phyloP scores from a whole-genome alignment of 78 protist species.

The Planoprotostelium fungivorum region DNA sequence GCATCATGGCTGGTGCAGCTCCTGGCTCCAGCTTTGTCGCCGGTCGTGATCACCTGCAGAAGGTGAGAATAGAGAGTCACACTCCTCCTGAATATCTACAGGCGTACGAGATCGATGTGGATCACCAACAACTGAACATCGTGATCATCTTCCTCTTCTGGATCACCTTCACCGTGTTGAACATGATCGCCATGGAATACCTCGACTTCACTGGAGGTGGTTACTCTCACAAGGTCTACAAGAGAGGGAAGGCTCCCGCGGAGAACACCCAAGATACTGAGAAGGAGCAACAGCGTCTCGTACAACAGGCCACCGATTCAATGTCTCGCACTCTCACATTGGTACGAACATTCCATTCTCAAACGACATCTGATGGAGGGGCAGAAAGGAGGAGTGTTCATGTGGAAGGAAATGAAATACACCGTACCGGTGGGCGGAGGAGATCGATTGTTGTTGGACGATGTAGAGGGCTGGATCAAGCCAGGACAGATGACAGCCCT shows the following conservation, averaged over 20 bases:
- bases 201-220: constrained; percentile 52
- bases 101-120: constrained; percentile 1
- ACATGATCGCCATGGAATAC: constrained; percentile 24
- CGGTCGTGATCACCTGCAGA: constrained; percentile 15
- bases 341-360: neutral
- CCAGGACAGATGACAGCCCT: constrained; percentile 69
- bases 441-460: constrained; percentile 19
- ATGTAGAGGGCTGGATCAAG: constrained; percentile 38
- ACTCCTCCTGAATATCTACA: neutral
- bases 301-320: constrained; percentile 41
- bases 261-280: constrained; percentile 44
- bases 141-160: constrained; percentile 17
- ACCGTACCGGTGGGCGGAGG: constrained; percentile 22
- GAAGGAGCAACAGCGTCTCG: constrained; percentile 31
- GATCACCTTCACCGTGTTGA: constrained; percentile 21
- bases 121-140: constrained; percentile 8
- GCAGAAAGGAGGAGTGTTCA: constrained; percentile 37
- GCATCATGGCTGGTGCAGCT: constrained; percentile 8
- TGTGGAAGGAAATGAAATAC: constrained; percentile 38
- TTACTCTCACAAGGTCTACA: constrained; percentile 53
- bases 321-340: constrained; percentile 27
- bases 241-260: constrained; percentile 46
- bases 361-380: too few relatives aligned
- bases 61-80: neutral
- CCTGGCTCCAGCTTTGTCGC: constrained; percentile 7